Percentiles rank a stretch among this genome's conserved stretches.
Conservation (phyloP, 805 yeast species). For the Candida anglica region DNA sequence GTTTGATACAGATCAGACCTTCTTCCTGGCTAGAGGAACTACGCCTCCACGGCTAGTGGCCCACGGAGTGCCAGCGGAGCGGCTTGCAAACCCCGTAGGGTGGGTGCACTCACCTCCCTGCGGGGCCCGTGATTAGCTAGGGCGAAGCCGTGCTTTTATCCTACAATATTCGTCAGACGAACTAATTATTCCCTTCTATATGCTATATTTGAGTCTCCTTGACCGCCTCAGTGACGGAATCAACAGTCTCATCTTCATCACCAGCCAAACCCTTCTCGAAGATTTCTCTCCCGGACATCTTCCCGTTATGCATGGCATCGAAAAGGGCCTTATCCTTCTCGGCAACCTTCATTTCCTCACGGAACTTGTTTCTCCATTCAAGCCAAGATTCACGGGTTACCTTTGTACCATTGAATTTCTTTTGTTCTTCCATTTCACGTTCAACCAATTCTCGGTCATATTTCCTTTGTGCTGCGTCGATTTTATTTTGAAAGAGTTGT, state of each 20-base stretch:
- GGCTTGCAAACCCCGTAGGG: no score
- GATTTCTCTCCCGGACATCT: conserved; percentile 81
- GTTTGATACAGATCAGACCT: no score
- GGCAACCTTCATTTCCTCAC: conserved; percentile 70
- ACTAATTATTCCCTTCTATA: no score
- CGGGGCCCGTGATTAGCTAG: no score
- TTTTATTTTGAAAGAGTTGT: conserved; percentile 53
- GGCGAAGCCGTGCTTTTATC: no score
- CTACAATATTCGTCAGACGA: no score
- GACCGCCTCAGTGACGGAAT: no score
- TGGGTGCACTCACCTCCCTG: no score
- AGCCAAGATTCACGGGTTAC: conserved; percentile 76
- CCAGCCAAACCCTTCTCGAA: conserved; percentile 87
- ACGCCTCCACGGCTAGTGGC: no score
- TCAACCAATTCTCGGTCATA: conserved; percentile 57
- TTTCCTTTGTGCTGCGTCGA: conserved; percentile 48
- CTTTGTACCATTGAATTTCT: conserved; percentile 85
- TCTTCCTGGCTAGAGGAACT: no score
- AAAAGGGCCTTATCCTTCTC: conserved; percentile 50
- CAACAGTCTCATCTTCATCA: conserved; percentile 24
- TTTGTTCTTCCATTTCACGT: conserved; percentile 79
- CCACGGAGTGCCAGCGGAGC: no score
- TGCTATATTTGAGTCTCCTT: no score
- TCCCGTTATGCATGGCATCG: conserved; percentile 62
- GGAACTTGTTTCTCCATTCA: conserved; percentile 69